These are phyloP conservation scores for Eucalyptus brandiana DNA, from an alignment of 345 rosid genomes.

Conservation along the genomic window DNA sequence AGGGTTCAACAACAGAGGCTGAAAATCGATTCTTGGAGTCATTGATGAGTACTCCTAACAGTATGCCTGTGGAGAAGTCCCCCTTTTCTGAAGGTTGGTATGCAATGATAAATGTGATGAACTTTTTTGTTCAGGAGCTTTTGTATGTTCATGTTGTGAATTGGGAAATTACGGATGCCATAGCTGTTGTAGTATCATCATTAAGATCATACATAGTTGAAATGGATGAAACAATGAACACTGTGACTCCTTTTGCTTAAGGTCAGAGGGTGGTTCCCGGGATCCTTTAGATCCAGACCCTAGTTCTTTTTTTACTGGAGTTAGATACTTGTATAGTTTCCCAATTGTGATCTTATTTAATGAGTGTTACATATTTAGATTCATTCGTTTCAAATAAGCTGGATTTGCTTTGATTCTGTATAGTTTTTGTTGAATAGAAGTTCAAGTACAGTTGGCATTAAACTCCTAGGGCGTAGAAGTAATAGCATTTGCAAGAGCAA, in stretches of 20 bases:
- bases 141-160: not conserved
- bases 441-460: not conserved
- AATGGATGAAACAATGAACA: not conserved
- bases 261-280: not conserved
- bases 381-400: not conserved
- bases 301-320: not conserved
- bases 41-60: conserved; percentile 58
- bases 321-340: not conserved
- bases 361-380: not conserved
- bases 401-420: not conserved
- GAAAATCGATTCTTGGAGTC: conserved; percentile 93
- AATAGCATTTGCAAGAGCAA: not conserved
- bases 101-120: not conserved
- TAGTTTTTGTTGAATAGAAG: not conserved
- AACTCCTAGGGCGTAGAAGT: not conserved
- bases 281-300: not conserved
- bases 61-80: conserved; percentile 10
- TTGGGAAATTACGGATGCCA: not conserved
- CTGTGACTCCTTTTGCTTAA: not conserved
- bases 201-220: not conserved
- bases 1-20: conserved; percentile 57
- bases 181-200: not conserved
- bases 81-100: conserved; percentile 41
- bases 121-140: not conserved
- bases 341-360: not conserved